These are phyloP conservation scores for Chrysoporthe puriensis DNA, from an alignment of 2,329 filamentous ascomycete genomes.

Conservation along the genomic window DNA sequence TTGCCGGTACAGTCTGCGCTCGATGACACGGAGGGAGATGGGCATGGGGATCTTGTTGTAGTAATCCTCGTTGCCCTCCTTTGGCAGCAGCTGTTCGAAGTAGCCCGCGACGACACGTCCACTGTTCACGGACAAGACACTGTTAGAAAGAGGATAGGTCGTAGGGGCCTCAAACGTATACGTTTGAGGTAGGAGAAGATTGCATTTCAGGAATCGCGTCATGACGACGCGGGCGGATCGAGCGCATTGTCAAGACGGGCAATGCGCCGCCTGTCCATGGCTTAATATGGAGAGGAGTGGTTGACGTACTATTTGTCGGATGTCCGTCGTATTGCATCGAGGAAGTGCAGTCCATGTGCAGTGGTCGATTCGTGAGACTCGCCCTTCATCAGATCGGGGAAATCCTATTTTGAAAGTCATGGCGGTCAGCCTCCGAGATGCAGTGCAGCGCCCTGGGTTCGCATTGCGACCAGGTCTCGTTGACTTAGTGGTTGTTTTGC, in stretches of 20 bases:
- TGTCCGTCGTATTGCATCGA: conserved; percentile 75
- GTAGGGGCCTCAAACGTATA: conserved; percentile 6
- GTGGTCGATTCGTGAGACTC: conserved; percentile 73
- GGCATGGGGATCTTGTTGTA: conserved; percentile 78
- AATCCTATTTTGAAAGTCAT: conserved; percentile 39
- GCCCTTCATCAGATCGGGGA: conserved; percentile 52
- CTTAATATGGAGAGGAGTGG: conserved; percentile 5
- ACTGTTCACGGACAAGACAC: conserved; percentile 44
- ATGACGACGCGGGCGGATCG: conserved; percentile 12
- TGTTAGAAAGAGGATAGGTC: conserved; percentile 25
- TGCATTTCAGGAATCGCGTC: conserved; percentile 20
- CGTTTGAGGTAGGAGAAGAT: conserved; percentile 7
- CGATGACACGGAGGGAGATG: conserved; percentile 76
- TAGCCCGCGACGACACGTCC: conserved; percentile 74
- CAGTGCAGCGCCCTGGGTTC: conserved; percentile 16
- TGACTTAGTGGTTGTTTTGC: conserved; percentile 20
- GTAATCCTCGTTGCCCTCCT: conserved; percentile 70
- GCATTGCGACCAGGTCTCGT: neutral
- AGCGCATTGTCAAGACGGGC: conserved; percentile 15
- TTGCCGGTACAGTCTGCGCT: conserved; percentile 70
- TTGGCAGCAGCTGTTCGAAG: conserved; percentile 73
- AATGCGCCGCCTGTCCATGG: neutral
- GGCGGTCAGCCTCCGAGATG: conserved; percentile 16
- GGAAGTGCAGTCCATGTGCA: conserved; percentile 71
- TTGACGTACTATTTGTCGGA: conserved; percentile 77